Evolutionary conservation across 2,329 filamentous ascomycete species (phyloP).

Genomic region (Endothia cerciana): DNA sequence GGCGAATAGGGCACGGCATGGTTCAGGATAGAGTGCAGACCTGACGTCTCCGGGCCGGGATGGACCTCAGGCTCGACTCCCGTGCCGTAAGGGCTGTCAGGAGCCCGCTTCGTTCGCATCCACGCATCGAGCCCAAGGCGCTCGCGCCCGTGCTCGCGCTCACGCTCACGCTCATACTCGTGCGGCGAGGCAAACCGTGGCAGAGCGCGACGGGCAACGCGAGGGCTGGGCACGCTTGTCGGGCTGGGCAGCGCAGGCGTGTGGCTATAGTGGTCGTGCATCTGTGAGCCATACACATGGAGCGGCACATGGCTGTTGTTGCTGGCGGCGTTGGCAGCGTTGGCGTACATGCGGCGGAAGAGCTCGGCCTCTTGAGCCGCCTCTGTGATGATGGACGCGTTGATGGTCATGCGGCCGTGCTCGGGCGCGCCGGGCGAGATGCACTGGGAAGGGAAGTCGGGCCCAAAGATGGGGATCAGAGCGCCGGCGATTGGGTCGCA

Average conservation of each 20-base stretch:
- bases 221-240: constrained; percentile 31
- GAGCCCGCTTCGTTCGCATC: constrained; percentile 36
- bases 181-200: constrained; percentile 23
- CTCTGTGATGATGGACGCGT: constrained; percentile 55
- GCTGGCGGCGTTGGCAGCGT: constrained; percentile 27
- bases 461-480: constrained; percentile 88
- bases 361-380: constrained; percentile 55
- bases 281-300: constrained; percentile 26
- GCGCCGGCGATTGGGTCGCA: constrained; percentile 83
- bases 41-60: constrained; percentile 10
- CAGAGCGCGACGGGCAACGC: constrained; percentile 16
- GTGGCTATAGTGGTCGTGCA: constrained; percentile 21
- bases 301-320: constrained; percentile 26
- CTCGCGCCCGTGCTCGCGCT: constrained; percentile 28
- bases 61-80: constrained; percentile 43
- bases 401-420: constrained; percentile 70
- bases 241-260: constrained; percentile 31
- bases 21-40: constrained; percentile 11
- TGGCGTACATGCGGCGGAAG: constrained; percentile 43
- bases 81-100: constrained; percentile 43
- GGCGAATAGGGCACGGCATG: constrained; percentile 22
- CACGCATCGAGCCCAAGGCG: constrained; percentile 32
- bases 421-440: constrained; percentile 63
- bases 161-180: constrained; percentile 28
- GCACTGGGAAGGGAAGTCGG: constrained; percentile 76